These are phyloP conservation scores for Globisporangium radiosum DNA, from an alignment of 352 stramenopile species.

Conservation along the genomic window DNA sequence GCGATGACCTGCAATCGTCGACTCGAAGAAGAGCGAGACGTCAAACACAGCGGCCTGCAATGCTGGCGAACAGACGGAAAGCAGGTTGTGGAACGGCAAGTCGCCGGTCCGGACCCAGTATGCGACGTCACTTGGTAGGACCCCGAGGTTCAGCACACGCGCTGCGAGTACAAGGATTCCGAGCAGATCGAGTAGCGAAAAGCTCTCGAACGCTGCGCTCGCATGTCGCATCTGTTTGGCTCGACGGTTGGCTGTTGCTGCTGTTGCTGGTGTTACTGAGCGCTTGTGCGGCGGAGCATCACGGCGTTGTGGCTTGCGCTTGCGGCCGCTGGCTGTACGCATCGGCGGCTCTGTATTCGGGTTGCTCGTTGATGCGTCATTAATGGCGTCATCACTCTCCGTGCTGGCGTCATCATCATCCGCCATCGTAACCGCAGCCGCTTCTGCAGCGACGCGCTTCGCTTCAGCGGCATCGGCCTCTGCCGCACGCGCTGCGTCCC, in stretches of 20 bases:
- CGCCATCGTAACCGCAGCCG: not conserved
- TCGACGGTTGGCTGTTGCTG: not conserved
- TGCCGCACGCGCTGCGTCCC: slow-evolving; percentile 42
- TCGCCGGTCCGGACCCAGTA: slow-evolving; percentile 53
- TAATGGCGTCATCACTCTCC: not conserved
- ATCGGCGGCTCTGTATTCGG: too few relatives aligned
- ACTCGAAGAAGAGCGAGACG: slow-evolving; percentile 57
- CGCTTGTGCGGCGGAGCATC: not conserved
- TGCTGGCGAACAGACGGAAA: slow-evolving; percentile 38
- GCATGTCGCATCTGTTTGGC: slow-evolving; percentile 1
- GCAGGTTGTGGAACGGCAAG: slow-evolving; percentile 59
- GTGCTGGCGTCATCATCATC: slow-evolving; percentile 4
- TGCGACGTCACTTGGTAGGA: slow-evolving; percentile 55
- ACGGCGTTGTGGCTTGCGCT: not conserved
- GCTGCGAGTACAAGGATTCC: slow-evolving; percentile 55
- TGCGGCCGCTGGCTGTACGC: not conserved
- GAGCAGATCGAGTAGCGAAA: slow-evolving; percentile 52
- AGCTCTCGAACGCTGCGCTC: slow-evolving; percentile 25
- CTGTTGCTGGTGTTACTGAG: not conserved
- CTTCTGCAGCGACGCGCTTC: not conserved
- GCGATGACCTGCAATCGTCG: slow-evolving; percentile 28
- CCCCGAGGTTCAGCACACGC: slow-evolving; percentile 53
- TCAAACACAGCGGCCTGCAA: slow-evolving; percentile 40
- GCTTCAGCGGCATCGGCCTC: slow-evolving; percentile 9
- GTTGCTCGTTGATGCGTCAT: not conserved